Percentiles rank a stretch among this genome's conserved stretches.
These are phyloP conservation scores for Solanum tarijense DNA, from an alignment of 257 asterid species.

Conservation along the genomic window DNA sequence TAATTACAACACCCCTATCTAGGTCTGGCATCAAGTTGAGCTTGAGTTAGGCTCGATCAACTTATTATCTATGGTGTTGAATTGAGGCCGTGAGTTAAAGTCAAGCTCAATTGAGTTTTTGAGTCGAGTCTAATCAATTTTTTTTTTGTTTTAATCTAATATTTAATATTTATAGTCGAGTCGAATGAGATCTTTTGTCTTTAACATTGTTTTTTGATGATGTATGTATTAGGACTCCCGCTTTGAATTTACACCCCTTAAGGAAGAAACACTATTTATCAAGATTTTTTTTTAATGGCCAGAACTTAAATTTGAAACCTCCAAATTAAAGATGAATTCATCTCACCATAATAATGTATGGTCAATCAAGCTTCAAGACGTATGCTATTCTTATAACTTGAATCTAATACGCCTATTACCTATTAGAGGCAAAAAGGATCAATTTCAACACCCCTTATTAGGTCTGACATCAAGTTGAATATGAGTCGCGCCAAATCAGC, in stretches of 20 bases:
- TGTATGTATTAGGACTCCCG: background rate
- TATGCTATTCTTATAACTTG: background rate
- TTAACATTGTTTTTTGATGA: background rate
- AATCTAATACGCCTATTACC: background rate
- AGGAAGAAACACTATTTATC: background rate
- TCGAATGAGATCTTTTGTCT: background rate
- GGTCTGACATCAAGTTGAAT: background rate
- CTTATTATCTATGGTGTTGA: background rate
- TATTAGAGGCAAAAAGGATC: background rate
- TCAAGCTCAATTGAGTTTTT: background rate
- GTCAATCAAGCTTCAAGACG: background rate
- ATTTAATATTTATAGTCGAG: background rate
- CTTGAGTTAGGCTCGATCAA: background rate
- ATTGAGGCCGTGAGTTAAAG: background rate
- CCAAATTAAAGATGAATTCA: background rate
- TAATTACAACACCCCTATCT: background rate
- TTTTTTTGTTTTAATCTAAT: background rate
- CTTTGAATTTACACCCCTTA: background rate
- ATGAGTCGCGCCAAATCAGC: background rate
- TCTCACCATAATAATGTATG: background rate
- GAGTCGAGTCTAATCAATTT: background rate
- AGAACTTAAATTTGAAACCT: fast-evolving
- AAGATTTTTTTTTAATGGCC: background rate
- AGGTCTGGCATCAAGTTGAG: background rate
- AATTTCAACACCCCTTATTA: background rate